phyloP scores from a whole-genome alignment of 2,329 filamentous ascomycete species.

The Lachnellula occidentalis region DNA sequence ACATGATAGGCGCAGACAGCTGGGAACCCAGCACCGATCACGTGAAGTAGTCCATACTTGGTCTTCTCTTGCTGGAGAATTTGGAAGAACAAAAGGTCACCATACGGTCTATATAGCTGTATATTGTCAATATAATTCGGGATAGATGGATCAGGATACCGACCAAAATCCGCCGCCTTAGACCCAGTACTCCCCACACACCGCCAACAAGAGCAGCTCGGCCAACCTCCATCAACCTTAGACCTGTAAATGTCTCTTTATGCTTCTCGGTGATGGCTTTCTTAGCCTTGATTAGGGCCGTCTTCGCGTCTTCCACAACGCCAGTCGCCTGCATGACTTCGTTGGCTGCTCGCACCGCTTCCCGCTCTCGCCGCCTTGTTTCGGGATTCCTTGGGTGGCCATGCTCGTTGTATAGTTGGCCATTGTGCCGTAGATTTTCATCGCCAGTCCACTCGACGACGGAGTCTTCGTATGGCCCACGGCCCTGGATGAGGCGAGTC shows the following conservation, averaged over 20 bases:
- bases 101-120: conserved; percentile 31
- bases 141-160: not conserved
- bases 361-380: conserved; percentile 28
- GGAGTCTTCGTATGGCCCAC: conserved; percentile 31
- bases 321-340: conserved; percentile 34
- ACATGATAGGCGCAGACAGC: conserved; percentile 26
- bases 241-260: conserved; percentile 25
- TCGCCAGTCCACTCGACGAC: conserved; percentile 19
- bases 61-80: conserved; percentile 25
- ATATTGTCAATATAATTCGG: conserved; percentile 5
- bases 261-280: conserved; percentile 16
- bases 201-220: conserved; percentile 24
- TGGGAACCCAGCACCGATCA: conserved; percentile 28
- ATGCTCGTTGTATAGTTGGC: conserved; percentile 29
- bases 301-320: conserved; percentile 28
- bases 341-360: conserved; percentile 31
- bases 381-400: conserved; percentile 31
- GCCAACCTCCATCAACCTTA: conserved; percentile 28
- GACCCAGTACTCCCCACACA: conserved; percentile 30
- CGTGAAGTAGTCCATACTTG: conserved; percentile 12
- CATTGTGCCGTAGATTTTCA: not conserved
- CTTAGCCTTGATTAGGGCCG: conserved; percentile 21
- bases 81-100: conserved; percentile 19
- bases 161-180: conserved; percentile 30
- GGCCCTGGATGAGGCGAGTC: conserved; percentile 20